Conservation (phyloP, 192 early-diverging fungal genomes). For the Backusella mclennaniae region DNA sequence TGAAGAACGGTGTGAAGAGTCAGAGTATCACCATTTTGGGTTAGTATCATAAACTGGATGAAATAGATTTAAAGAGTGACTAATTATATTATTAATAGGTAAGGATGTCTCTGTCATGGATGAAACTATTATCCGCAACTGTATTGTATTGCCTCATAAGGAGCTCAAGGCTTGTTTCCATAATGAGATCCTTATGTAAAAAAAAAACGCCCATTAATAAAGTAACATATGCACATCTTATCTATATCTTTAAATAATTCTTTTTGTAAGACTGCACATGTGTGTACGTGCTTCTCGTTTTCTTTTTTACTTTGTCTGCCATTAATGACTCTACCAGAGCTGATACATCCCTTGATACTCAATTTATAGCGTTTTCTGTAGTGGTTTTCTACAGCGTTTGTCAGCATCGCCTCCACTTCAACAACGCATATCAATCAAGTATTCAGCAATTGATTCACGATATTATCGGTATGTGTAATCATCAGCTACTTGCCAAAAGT, state of each 20-base stretch:
- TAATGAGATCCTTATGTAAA: conserved; percentile 94
- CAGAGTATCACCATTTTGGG: conserved; percentile 91
- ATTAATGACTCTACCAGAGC: no score
- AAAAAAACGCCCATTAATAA: background rate
- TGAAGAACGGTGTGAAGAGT: conserved; percentile 86
- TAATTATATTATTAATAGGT: conserved; percentile 31
- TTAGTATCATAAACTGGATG: conserved; percentile 4
- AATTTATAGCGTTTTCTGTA: no score
- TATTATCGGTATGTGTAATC: no score
- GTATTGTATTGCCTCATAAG: conserved; percentile 97
- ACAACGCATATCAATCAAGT: no score
- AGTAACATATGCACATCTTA: background rate
- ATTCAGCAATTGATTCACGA: no score
- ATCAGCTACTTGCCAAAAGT: no score
- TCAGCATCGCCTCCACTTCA: no score
- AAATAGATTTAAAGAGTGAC: background rate
- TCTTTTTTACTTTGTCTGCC: no score
- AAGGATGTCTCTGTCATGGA: conserved; percentile 92
- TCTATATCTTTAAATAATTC: background rate
- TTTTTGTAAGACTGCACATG: no score
- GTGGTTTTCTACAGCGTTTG: no score
- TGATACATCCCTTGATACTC: no score
- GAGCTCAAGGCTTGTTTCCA: conserved; percentile 87
- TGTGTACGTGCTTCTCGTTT: no score
- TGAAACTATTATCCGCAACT: conserved; percentile 94